phyloP scores from a whole-genome alignment of 2,329 filamentous ascomycete species.

The Xylaria sp. region DNA sequence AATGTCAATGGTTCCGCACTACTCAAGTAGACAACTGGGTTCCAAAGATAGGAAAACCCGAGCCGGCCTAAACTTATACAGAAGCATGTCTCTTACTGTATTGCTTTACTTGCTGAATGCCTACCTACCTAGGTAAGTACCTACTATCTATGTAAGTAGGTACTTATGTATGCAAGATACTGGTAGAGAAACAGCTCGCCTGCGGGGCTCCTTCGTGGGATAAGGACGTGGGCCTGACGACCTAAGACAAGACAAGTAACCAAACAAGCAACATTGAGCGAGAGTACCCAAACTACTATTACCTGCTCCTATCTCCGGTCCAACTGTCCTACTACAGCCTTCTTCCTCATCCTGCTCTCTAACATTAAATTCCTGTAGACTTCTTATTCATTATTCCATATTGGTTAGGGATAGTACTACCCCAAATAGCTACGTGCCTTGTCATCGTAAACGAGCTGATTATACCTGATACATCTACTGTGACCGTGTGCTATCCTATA shows the following conservation, averaged over 20 bases:
- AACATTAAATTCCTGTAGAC: conserved; percentile 13
- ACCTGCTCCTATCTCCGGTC: conserved; percentile 13
- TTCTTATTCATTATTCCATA: neutral
- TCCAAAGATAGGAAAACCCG: conserved; percentile 24
- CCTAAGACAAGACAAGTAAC: conserved; percentile 14
- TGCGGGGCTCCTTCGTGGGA: conserved; percentile 28
- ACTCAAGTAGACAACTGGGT: conserved; percentile 15
- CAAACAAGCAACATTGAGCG: conserved; percentile 21
- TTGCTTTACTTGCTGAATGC: neutral
- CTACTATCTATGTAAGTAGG: neutral
- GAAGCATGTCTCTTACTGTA: conserved; percentile 18
- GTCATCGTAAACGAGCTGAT: conserved; percentile 2
- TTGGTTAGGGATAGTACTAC: conserved; percentile 1
- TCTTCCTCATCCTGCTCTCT: neutral
- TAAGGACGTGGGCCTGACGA: conserved; percentile 8
- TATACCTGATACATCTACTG: conserved; percentile 7
- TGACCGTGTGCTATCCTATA: conserved; percentile 20
- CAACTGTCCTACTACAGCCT: conserved; percentile 14
- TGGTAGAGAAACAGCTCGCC: conserved; percentile 5
- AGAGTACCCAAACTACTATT: conserved; percentile 15
- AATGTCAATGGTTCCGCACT: conserved; percentile 26
- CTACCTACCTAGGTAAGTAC: neutral
- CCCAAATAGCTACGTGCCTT: conserved; percentile 2
- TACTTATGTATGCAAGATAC: neutral
- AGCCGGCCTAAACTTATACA: conserved; percentile 6